Evolutionary conservation across 139 green algal genomes (phyloP), one percentile per base, ranked within the genome.

Genomic region (Pedinophyceae sp.): DNA sequence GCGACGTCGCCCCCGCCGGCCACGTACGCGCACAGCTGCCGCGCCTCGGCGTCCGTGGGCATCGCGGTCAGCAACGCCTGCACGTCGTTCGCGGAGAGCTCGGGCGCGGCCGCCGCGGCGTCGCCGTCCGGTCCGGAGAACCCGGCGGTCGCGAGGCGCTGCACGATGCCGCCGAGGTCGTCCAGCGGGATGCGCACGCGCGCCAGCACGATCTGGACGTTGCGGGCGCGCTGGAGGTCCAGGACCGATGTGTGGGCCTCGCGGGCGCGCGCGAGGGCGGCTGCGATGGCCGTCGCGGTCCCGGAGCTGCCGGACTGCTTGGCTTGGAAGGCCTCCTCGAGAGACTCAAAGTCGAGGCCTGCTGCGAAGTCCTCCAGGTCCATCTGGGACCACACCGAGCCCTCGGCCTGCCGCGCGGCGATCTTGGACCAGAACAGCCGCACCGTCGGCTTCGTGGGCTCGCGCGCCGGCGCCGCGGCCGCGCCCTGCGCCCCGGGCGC

Each of bases 401-500:
- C 29, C 30, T 56, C 60, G 19, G 61, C 57, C 30, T 64, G 48
- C 27, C 53, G 47, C 2, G 34, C 27, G 16, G 60, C 57, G 23
- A 77, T 3, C 49, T 77, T 77, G 2, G 47, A 46, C 66, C 67
- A 73, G 50, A 68, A 60, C 10, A 79, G 52, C 63, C 75, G 72
- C 19, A 62, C 55, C 0, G 57, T 67, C 1, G 60, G 63, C 41
- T 63, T 65, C 50, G 40, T 57, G 2, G 59, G 59, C 10, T 7
- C 20, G 15, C 43, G 48, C 1, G 24, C 59, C 27, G 25, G 26
- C 45, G 55, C 13, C 29, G 41, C 27, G 25, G 50, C 19, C 22
- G 55, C 27, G 27, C 46, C 3, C 45, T 26, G 38, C 16, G 15
- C 4, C 28, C 38, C 50, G 24, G 53, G 19, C 23, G 22, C 48